These are phyloP conservation scores for Coemansia sp. DNA, from an alignment of 192 early-diverging fungal genomes.

Conservation along the genomic window DNA sequence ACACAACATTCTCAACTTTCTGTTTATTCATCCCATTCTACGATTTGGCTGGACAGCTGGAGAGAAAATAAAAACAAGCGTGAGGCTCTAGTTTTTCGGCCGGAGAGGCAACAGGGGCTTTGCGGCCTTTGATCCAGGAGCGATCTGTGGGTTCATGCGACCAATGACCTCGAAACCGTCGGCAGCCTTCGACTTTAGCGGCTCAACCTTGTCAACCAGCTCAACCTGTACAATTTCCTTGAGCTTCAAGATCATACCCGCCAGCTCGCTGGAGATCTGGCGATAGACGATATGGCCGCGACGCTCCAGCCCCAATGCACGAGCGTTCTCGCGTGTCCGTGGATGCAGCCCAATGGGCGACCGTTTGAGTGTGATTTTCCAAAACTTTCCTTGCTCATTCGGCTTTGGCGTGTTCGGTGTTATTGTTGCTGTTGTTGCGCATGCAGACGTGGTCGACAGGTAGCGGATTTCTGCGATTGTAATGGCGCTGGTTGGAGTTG, in stretches of 20 bases:
- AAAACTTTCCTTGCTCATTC: constrained; percentile 36
- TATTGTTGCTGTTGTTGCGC: neutral
- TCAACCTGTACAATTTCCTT: constrained; percentile 63
- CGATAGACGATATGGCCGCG: constrained; percentile 61
- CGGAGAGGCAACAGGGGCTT: constrained; percentile 46
- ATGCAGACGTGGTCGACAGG: neutral
- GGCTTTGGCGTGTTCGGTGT: neutral
- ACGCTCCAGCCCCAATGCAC: constrained; percentile 56
- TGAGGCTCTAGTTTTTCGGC: constrained; percentile 3
- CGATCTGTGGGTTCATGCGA: constrained; percentile 44
- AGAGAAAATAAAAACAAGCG: neutral
- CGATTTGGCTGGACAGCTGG: neutral
- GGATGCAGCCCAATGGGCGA: constrained; percentile 60
- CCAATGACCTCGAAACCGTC: constrained; percentile 51
- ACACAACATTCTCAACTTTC: constrained; percentile 5
- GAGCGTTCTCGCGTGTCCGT: constrained; percentile 50
- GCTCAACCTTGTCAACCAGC: constrained; percentile 38
- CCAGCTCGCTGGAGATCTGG: constrained; percentile 52
- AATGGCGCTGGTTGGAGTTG: constrained; percentile 14
- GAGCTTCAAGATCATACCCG: constrained; percentile 64
- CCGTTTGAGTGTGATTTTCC: constrained; percentile 62
- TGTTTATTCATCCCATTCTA: constrained; percentile 7
- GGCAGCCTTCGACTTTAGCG: constrained; percentile 20
- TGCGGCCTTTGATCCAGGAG: constrained; percentile 46
- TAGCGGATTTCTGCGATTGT: neutral